Base-by-base conservation (phyloP, 345 rosid species). In the Combretum micranthum region DNA sequence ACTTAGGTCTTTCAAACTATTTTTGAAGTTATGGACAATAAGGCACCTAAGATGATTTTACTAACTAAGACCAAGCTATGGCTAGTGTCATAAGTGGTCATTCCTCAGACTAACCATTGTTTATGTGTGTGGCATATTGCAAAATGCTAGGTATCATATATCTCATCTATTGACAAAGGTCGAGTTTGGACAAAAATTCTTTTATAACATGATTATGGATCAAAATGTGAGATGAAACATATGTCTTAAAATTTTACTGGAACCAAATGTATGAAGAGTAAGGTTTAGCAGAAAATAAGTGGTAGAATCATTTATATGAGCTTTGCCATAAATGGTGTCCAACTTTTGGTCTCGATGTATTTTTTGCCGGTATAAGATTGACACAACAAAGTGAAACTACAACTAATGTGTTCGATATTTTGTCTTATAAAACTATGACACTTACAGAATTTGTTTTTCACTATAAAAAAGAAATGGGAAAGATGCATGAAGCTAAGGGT, bases 1-100 rank as follows among this genome's bases (percentile, higher is more conserved):
- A n/a, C n/a, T n/a, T n/a, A n/a, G n/a, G n/a, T n/a, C n/a, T n/a
- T n/a, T n/a, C n/a, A n/a, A n/a, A n/a, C n/a, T n/a, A n/a, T 42
- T 60, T 20, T 52, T 60, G 0, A 22, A 60, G 56, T 10, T 44
- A 42, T 19, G 42, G 56, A 42, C 42, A 14, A 60, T 37, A 15
- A 51, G 20, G 39, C 48, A 50, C 56, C 49, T 0, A 50, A 22
- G 21, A 60, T 42, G 13, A 10, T 42, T 47, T 22, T 37, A 51
- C 26, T 5, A 17, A 50, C 44, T 55, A 60, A 51, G 37, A 50
- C 21, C 46, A 50, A 50, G 39, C 16, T 12, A 17, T 60, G 39
- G 12, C 47, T 12, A 46, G 37, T n/a, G 17, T 14, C 20, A 46
- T 57, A 20, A 17, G 22, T 14, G 26, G 23, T 51, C 20, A 50